Evolutionary conservation across 169 alveolate species (phyloP).

Genomic region (Eimeria necatrix): DNA sequence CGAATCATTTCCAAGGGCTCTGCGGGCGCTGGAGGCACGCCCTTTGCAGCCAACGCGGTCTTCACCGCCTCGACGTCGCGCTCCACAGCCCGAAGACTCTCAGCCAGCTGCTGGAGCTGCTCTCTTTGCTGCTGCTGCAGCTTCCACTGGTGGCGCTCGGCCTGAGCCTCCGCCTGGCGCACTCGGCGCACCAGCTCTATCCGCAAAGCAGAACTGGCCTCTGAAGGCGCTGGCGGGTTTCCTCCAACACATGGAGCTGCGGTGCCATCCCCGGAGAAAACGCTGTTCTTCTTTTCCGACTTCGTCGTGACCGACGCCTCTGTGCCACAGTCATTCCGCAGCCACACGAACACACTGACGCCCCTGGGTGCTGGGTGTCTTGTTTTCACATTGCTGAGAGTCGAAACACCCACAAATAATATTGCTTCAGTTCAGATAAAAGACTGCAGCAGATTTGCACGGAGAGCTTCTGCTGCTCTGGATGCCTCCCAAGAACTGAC

Average conservation of each 20-base stretch:
- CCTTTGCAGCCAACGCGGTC: constrained; percentile 37
- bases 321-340: background rate
- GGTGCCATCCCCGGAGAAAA: constrained; percentile 25
- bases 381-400: too few relatives aligned
- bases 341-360: too few relatives aligned
- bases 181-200: constrained; percentile 64
- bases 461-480: too few relatives aligned
- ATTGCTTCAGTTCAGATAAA: too few relatives aligned
- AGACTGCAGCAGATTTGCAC: too few relatives aligned
- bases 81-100: constrained; percentile 67
- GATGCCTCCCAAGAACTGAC: background rate
- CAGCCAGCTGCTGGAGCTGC: constrained; percentile 76
- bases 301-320: constrained; percentile 31
- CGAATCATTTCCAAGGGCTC: background rate
- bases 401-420: too few relatives aligned
- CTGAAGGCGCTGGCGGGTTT: constrained; percentile 34
- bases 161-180: constrained; percentile 66
- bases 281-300: constrained; percentile 39
- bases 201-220: constrained; percentile 42
- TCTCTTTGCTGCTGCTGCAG: constrained; percentile 50
- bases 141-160: constrained; percentile 68
- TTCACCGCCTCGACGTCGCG: constrained; percentile 74
- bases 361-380: too few relatives aligned
- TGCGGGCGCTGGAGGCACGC: background rate
- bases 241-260: constrained; percentile 23